phyloP scores from a whole-genome alignment of 495 filamentous ascomycete species.

The Neurospora sp. region DNA sequence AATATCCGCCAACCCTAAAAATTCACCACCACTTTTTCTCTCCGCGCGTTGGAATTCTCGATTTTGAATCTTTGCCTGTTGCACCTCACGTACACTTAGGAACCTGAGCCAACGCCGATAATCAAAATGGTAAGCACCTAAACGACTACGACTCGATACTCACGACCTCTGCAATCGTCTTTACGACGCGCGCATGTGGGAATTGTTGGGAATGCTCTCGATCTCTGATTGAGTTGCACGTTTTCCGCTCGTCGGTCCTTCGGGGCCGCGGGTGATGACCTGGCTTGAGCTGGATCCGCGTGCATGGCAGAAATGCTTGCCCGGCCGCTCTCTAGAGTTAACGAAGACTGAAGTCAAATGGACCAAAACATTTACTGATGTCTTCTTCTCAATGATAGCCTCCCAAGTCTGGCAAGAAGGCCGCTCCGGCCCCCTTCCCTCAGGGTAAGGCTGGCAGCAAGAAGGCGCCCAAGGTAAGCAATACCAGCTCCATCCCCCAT shows the following conservation, averaged over 20 bases:
- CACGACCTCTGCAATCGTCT: conserved; percentile 10
- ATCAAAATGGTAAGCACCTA: conserved; percentile 37
- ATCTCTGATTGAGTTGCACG: conserved; percentile 30
- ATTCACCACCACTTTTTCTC: conserved; percentile 23
- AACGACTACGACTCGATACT: conserved; percentile 11
- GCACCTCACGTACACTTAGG: conserved; percentile 15
- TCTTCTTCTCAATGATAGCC: conserved; percentile 99
- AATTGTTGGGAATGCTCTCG: conserved; percentile 11
- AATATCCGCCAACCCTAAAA: conserved; percentile 20
- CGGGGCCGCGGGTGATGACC: conserved; percentile 55
- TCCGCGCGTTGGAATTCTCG: conserved; percentile 5
- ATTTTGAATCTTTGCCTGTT: conserved; percentile 10
- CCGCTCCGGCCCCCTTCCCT: conserved; percentile 92
- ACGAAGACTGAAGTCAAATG: conserved; percentile 68
- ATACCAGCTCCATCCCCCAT: not conserved
- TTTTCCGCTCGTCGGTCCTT: conserved; percentile 39
- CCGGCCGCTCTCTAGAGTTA: conserved; percentile 81
- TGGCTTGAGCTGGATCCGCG: conserved; percentile 63
- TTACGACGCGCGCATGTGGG: not conserved
- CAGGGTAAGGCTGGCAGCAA: conserved; percentile 86
- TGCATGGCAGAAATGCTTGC: conserved; percentile 47
- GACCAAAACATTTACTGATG: conserved; percentile 75
- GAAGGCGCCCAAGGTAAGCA: conserved; percentile 88
- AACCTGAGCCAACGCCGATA: conserved; percentile 22
- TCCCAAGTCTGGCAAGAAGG: conserved; percentile 92